phyloP scores from a whole-genome alignment of 1,284 basidiomycete species.

The Gomphus sp. region DNA sequence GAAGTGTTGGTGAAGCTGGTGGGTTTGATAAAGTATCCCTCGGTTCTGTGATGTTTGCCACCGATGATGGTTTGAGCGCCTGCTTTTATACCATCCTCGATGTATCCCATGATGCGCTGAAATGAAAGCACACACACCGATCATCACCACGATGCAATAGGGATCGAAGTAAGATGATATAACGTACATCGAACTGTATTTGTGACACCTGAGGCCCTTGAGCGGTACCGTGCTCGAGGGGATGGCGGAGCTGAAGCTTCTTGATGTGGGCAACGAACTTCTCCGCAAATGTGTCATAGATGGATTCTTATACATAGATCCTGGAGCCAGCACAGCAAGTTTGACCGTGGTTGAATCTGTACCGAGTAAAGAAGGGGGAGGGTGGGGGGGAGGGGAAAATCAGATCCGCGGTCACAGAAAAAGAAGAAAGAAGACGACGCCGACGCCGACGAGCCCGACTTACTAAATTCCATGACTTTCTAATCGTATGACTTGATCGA shows the following conservation, averaged over 20 bases:
- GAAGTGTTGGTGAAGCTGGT: too few species aligned
- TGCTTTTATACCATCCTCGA: too few species aligned
- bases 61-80: too few species aligned
- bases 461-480: slow-evolving; percentile 74
- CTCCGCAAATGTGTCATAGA: slow-evolving; percentile 74
- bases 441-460: background rate
- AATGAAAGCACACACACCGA: too few species aligned
- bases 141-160: too few species aligned
- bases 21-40: too few species aligned
- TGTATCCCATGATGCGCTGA: too few species aligned
- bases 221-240: slow-evolving; percentile 61
- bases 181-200: slow-evolving; percentile 51
- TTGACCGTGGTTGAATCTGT: slow-evolving; percentile 74
- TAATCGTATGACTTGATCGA: slow-evolving; percentile 79
- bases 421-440: too few species aligned
- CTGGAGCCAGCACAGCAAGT: slow-evolving; percentile 80
- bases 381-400: too few species aligned
- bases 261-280: slow-evolving; percentile 51
- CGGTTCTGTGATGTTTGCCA: too few species aligned
- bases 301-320: slow-evolving; percentile 75
- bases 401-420: slow-evolving; percentile 20
- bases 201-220: slow-evolving; percentile 89
- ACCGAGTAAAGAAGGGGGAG: too few species aligned
- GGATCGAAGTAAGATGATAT: too few species aligned
- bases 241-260: slow-evolving; percentile 60